phyloP scores from a whole-genome alignment of 192 early-diverging fungal species.

The Gonapodya prolifera region DNA sequence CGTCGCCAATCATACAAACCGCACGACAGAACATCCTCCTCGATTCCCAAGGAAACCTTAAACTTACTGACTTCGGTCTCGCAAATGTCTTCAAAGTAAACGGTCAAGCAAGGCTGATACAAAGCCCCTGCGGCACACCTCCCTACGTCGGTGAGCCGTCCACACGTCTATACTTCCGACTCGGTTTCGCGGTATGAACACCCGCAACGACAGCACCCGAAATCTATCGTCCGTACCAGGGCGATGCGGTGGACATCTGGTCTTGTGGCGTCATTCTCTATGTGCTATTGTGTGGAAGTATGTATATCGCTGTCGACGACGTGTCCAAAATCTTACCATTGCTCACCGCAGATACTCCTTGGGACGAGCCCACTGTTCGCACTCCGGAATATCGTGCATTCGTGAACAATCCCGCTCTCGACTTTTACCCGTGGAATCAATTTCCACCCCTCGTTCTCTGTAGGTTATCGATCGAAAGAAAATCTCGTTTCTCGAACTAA shows the following conservation, averaged over 20 bases:
- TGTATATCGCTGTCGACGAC: conserved; percentile 2
- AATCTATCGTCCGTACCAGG: conserved; percentile 45
- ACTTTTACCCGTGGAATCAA: conserved; percentile 36
- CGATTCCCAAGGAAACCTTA: conserved; percentile 43
- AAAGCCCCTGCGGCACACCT: conserved; percentile 59
- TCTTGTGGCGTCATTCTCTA: conserved; percentile 56
- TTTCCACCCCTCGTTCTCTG: conserved; percentile 28
- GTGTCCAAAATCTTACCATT: neutral
- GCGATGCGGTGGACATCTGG: conserved; percentile 55
- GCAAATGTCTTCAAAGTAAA: conserved; percentile 49
- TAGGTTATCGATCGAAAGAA: too few species aligned
- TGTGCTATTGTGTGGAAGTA: conserved; percentile 55
- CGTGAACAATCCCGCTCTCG: conserved; percentile 14
- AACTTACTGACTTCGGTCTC: conserved; percentile 60
- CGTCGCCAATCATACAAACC: conserved; percentile 6
- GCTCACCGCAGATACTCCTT: conserved; percentile 39
- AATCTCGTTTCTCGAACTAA: too few species aligned
- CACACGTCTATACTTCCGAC: neutral
- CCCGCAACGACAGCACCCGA: conserved; percentile 8
- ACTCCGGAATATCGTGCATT: conserved; percentile 46
- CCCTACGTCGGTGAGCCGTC: conserved; percentile 43
- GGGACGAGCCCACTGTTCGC: conserved; percentile 46
- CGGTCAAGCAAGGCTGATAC: conserved; percentile 34
- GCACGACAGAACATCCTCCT: conserved; percentile 34
- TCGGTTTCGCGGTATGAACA: neutral